Conservation (phyloP, 2,329 filamentous ascomycete species). For the Claviceps africana region DNA sequence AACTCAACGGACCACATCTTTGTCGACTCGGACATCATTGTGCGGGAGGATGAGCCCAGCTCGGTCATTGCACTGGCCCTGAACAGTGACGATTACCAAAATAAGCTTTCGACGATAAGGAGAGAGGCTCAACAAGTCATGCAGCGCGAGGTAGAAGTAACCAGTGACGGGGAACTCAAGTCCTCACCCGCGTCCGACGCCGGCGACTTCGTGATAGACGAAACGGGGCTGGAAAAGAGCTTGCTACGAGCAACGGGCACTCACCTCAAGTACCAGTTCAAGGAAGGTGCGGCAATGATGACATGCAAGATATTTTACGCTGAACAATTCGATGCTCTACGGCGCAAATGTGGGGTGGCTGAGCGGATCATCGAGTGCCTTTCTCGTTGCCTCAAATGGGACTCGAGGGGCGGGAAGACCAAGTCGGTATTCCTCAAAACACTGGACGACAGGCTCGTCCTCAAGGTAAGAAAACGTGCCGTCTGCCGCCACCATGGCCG, state of each 20-base stretch:
- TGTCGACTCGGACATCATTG: conserved; percentile 90
- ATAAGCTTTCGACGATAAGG: conserved; percentile 59
- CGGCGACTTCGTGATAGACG: conserved; percentile 32
- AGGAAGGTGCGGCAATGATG: conserved; percentile 85
- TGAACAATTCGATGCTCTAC: conserved; percentile 90
- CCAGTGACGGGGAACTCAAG: conserved; percentile 15
- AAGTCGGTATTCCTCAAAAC: conserved; percentile 97
- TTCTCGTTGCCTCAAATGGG: conserved; percentile 92
- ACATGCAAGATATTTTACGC: conserved; percentile 98
- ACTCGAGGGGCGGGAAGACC: conserved; percentile 94
- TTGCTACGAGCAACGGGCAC: conserved; percentile 74
- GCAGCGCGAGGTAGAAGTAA: conserved; percentile 22
- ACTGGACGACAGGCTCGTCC: conserved; percentile 80
- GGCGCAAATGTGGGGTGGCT: conserved; percentile 81
- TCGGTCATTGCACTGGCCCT: conserved; percentile 90
- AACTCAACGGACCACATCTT: conserved; percentile 86
- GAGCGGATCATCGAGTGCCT: conserved; percentile 92
- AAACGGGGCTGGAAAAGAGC: conserved; percentile 71
- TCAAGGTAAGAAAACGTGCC: conserved; percentile 43
- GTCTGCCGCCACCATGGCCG: not conserved
- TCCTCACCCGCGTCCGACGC: conserved; percentile 22
- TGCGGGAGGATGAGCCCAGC: conserved; percentile 92
- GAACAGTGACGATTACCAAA: conserved; percentile 73
- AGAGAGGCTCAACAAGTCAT: conserved; percentile 30
- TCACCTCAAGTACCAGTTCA: conserved; percentile 92